phyloP scores from a whole-genome alignment of 495 filamentous ascomycete genomes.

The Physcia stellaris region DNA sequence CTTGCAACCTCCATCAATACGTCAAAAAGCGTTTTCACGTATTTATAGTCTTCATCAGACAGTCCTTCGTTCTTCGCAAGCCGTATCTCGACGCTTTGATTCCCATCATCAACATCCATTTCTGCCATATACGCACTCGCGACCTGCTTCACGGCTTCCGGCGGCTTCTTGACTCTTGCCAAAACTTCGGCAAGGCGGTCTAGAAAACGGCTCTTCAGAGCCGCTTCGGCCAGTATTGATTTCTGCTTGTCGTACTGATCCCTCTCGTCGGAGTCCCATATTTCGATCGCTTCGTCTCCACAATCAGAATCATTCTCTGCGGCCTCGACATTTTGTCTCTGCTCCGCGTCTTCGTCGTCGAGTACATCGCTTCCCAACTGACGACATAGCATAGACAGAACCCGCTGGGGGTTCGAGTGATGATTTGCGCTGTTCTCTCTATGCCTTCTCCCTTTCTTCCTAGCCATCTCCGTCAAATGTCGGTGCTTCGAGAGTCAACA shows the following conservation, averaged over 20 bases:
- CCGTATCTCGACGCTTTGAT: not conserved
- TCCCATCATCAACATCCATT: not conserved
- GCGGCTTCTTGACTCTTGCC: not conserved
- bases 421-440: too few relatives aligned
- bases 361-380: not conserved
- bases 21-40: not conserved
- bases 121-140: constrained; percentile 1
- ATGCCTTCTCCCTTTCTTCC: too few relatives aligned
- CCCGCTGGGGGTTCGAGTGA: too few relatives aligned
- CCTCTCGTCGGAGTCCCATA: not conserved
- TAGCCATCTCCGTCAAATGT: too few relatives aligned
- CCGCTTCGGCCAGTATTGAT: not conserved
- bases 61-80: constrained; percentile 1
- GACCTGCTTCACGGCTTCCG: constrained; percentile 1
- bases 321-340: not conserved
- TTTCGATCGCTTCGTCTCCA: not conserved
- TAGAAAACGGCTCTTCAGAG: not conserved
- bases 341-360: not conserved
- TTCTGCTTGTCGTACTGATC: not conserved
- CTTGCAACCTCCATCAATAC: not conserved
- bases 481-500: too few relatives aligned
- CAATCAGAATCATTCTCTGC: not conserved
- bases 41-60: not conserved
- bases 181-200: constrained; percentile 2
- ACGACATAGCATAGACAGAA: not conserved